Base-by-base conservation (phyloP, 1,284 basidiomycete genomes). In the Cerrena zonata region DNA sequence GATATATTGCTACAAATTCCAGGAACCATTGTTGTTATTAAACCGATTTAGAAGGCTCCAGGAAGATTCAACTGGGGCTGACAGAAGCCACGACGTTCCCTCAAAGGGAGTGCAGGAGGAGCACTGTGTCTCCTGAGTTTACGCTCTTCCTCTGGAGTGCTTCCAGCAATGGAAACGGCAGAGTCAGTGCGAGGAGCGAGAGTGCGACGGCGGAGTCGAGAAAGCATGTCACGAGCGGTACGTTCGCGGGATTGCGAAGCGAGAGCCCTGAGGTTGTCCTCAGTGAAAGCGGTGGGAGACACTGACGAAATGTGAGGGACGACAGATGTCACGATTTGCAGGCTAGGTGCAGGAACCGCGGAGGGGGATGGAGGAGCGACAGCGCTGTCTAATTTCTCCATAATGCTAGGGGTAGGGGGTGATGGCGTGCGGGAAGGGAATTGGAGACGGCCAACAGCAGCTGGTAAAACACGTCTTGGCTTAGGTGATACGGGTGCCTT, bases 191-290 rank as follows among this genome's bases (percentile, higher is more conserved):
- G 47, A 25, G 47, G 37, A 4, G 72, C 67, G 47, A 73, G 54
- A 7, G 75, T 79, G 58, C 84, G 77, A 47, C 79, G 75, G 55
- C 74, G 72, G 53, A 88, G 72, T 13, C 78, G 78, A 27, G 72
- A 74, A 50, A 87, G 72, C 85, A 89, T 86, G 57, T 80, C 73
- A 51, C 74, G 71, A 11, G 79, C 78, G 42, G 70, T 77, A 56
- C 74, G 71, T 58, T 75, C 72, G 53, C 82, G 75, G 49, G 79
- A 72, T 54, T 75, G 50, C 2, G 52, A 50, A 34, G 55, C 72
- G 52, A 83, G 67, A 4, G 75, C 69, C 43, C 68, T 63, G 26
- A 80, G 61, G 59, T 83, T 81, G 46, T 68, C 66, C 65, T 81
- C 77, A 1, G 77, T 79, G 39, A 84, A 70, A 53, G 76, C 63